Conservation (phyloP, 805 yeast species). For the Cyberlindnera mycetangii region DNA sequence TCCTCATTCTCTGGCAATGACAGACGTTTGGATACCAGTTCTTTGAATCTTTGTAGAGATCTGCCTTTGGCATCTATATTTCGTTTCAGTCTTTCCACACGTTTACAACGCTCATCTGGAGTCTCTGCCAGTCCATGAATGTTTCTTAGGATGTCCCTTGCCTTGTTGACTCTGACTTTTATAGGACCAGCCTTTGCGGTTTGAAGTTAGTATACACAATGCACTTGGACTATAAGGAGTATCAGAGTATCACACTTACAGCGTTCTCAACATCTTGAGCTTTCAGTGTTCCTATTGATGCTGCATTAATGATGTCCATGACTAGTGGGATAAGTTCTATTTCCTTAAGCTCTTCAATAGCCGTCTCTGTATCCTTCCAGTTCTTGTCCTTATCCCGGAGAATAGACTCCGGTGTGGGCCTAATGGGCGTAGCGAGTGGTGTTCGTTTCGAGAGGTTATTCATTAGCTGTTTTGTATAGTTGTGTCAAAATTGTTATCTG, state of each 20-base stretch:
- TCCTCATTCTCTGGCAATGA: slow-evolving; percentile 6
- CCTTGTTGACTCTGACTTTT: slow-evolving; percentile 37
- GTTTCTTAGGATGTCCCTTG: slow-evolving; percentile 35
- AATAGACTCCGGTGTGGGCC: slow-evolving; percentile 13
- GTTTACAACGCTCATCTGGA: slow-evolving; percentile 33
- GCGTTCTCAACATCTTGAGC: slow-evolving; percentile 43
- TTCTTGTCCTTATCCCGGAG: slow-evolving; percentile 11
- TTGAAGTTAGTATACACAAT: neutral
- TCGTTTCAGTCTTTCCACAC: slow-evolving; percentile 33
- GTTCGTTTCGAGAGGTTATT: slow-evolving; percentile 6
- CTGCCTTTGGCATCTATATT: slow-evolving; percentile 31
- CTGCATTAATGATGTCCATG: slow-evolving; percentile 38
- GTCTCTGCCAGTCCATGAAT: slow-evolving; percentile 46
- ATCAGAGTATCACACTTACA: slow-evolving; percentile 27
- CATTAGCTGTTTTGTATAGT: slow-evolving; percentile 1
- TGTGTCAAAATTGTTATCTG: neutral
- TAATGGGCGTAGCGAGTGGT: slow-evolving; percentile 11
- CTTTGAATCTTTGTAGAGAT: slow-evolving; percentile 24
- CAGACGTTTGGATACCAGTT: slow-evolving; percentile 19
- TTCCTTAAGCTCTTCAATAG: slow-evolving; percentile 31
- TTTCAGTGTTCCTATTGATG: slow-evolving; percentile 37
- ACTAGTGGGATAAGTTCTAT: slow-evolving; percentile 39
- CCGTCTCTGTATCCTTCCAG: slow-evolving; percentile 17
- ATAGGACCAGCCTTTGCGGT: slow-evolving; percentile 39
- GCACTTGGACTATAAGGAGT: neutral